Conservation (phyloP, 306 rosid genomes). For the Sophora flavescens region DNA sequence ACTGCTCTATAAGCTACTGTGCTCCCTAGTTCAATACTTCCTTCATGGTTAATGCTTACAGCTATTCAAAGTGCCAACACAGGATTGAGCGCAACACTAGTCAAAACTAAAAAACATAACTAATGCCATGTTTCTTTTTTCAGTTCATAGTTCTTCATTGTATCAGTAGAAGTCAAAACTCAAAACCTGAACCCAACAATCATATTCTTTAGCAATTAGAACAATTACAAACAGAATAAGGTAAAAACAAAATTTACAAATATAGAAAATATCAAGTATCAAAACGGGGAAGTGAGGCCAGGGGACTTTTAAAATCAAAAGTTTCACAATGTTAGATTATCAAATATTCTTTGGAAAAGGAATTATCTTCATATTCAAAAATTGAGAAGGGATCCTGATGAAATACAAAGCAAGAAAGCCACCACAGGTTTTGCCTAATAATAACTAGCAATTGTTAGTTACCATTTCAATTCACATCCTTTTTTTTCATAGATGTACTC, state of each 20-base stretch:
- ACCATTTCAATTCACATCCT: conserved; percentile 11
- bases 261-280: not conserved
- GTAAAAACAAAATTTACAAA: not conserved
- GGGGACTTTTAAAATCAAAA: conserved; percentile 2
- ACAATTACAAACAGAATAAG: not conserved
- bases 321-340: conserved; percentile 13
- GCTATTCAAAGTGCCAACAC: not conserved
- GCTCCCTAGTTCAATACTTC: not conserved
- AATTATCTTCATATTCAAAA: conserved; percentile 30
- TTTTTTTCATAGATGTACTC: conserved; percentile 1
- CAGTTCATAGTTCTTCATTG: not conserved
- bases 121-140: not conserved
- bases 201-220: not conserved
- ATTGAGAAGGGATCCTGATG: conserved; percentile 3
- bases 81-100: not conserved
- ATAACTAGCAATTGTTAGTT: not conserved
- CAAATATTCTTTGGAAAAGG: not conserved
- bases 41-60: not conserved
- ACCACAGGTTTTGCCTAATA: conserved; percentile 14
- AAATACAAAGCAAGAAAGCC: conserved; percentile 15
- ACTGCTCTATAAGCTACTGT: not conserved
- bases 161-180: not conserved
- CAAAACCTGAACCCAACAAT: not conserved
- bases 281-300: not conserved
- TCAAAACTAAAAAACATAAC: not conserved